Percentiles rank a stretch among this genome's conserved stretches.
Evolutionary conservation across 768 basidiomycete genomes (phyloP).

Genomic region (Rhodotorula babjevae): DNA sequence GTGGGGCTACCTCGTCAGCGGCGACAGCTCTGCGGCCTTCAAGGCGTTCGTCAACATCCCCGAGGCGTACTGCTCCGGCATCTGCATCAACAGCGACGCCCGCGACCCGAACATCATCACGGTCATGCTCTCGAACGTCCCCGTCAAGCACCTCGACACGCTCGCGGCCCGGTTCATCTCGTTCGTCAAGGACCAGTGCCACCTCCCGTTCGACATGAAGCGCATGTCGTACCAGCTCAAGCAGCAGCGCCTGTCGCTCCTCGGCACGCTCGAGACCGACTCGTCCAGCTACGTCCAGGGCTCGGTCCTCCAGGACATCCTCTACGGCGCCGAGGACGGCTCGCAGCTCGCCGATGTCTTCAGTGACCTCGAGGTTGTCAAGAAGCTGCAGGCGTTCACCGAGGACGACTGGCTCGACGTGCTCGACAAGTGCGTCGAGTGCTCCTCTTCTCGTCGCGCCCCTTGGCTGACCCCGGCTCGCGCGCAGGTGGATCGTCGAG

Average conservation of each 20-base stretch:
- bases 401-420: conserved; percentile 70
- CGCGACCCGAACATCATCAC: conserved; percentile 66
- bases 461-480: no score
- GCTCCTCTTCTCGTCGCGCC: not conserved
- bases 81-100: conserved; percentile 71
- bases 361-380: conserved; percentile 71
- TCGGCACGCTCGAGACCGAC: conserved; percentile 70
- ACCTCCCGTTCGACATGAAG: conserved; percentile 77
- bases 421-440: conserved; percentile 60
- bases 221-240: conserved; percentile 79
- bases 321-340: conserved; percentile 81
- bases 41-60: conserved; percentile 89
- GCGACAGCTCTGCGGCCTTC: conserved; percentile 47
- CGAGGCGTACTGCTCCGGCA: conserved; percentile 64
- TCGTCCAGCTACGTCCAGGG: conserved; percentile 56
- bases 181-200: conserved; percentile 64
- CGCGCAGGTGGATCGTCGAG: conserved; percentile 68
- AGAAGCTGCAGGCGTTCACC: conserved; percentile 65
- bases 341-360: conserved; percentile 68
- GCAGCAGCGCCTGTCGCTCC: conserved; percentile 63
- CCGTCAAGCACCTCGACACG: not conserved
- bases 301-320: conserved; percentile 55
- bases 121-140: conserved; percentile 64
- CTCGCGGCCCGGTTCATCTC: conserved; percentile 57
- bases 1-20: conserved; percentile 75